These are phyloP conservation scores for Lipomyces sp. DNA, from an alignment of 805 yeast genomes.

Conservation along the genomic window DNA sequence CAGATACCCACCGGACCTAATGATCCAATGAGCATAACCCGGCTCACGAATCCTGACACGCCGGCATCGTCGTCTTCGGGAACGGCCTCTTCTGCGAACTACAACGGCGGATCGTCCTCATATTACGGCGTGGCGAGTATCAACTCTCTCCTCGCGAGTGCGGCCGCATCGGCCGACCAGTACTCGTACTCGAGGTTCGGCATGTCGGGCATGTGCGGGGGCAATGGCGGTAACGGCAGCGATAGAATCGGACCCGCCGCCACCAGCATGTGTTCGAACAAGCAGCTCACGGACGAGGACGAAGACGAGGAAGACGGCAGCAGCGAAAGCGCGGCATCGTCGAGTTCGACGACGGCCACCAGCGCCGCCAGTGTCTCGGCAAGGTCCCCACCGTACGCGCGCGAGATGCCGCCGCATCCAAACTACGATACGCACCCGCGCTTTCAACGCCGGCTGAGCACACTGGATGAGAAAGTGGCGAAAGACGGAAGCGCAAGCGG, in stretches of 20 bases:
- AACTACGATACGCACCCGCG: background rate
- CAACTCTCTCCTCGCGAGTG: conserved; percentile 7
- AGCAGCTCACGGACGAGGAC: conserved; percentile 1
- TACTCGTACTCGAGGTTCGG: too few species aligned
- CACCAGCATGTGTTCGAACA: too few species aligned
- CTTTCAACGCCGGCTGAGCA: background rate
- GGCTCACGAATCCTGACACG: conserved; percentile 31
- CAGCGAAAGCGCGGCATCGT: background rate
- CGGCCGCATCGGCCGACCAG: conserved; percentile 2
- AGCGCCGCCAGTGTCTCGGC: background rate
- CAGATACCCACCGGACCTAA: conserved; percentile 6
- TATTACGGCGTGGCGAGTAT: background rate
- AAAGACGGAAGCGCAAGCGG: too few species aligned
- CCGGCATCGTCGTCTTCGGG: conserved; percentile 29
- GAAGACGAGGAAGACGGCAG: conserved; percentile 13
- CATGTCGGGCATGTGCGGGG: too few species aligned
- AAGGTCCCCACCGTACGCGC: background rate
- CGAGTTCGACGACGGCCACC: background rate
- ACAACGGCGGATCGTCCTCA: background rate
- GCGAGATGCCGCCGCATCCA: background rate
- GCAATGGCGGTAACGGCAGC: too few species aligned
- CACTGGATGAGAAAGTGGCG: too few species aligned
- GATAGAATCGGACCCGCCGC: too few species aligned
- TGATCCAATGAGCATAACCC: conserved; percentile 33
- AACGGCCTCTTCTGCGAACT: background rate